Evolutionary conservation across 1,284 basidiomycete genomes (phyloP), one percentile per base, ranked within the genome.

Genomic region (Fomitiporia mediterranea): DNA sequence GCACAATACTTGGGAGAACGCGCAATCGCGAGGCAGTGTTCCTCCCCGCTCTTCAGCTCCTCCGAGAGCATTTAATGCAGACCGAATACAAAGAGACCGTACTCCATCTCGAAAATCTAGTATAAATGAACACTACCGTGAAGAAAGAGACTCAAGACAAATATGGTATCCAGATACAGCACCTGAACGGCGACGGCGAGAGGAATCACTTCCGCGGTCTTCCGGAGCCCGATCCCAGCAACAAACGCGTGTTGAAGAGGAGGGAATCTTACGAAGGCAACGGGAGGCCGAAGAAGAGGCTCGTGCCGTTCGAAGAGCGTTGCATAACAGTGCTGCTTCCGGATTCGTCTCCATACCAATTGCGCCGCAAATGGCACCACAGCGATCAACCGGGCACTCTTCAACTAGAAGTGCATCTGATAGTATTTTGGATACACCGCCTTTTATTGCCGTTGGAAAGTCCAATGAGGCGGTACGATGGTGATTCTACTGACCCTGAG

Each of bases 261-360:
- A 76, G 4, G 76, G 73, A 0, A 79, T 80, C 50, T 19, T 71
- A n/a, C 73, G 66, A 35, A 69, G 76, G 46, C 79, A 79, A 60
- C 74, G 72, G 54, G 76, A 79, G 63, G 69, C 72, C 0, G 70
- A 74, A 15, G 63, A 66, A 6, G 67, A 69, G n/a, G 68, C 71
- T 3, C 65, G 68, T 13, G 66, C 70, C n/a, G 68, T 64, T 19
- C 64, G 71, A 42, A 38, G 47, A 48, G 52, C 58, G n/a, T n/a
- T 44, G 55, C 51, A 13, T n/a, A n/a, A n/a, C 38, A 43, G 15
- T 2, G 17, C n/a, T n/a, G 17, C 38, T 9, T 30, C 44, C 27
- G 54, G 39, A 39, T 39, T 62, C 66, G 30, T 63, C 61, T 27
- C 53, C 35, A 56, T 61, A 9, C 58, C 60, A 27, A 44, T 56